Conservation (phyloP, 352 stramenopile species). For the Globisporangium nagaii region DNA sequence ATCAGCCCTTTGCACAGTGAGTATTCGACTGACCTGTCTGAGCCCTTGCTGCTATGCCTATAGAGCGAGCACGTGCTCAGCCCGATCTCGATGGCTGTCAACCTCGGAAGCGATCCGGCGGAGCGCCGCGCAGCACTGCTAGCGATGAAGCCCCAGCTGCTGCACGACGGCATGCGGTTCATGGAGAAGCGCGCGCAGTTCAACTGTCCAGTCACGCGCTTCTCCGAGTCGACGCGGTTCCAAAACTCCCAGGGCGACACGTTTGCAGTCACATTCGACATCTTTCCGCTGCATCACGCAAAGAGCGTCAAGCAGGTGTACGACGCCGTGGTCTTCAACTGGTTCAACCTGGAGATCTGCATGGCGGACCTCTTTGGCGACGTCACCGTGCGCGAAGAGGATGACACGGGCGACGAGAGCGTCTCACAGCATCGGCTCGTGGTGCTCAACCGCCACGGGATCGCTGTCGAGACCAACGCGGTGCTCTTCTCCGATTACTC, state of each 20-base stretch:
- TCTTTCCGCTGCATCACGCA: constrained; percentile 5
- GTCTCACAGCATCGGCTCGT: constrained; percentile 8
- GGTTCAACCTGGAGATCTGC: constrained; percentile 9
- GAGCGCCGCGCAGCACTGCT: neutral
- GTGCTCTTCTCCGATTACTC: constrained; percentile 12
- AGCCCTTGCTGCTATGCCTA: neutral
- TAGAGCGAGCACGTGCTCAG: neutral
- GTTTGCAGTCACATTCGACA: constrained; percentile 35
- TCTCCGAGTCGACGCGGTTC: constrained; percentile 23
- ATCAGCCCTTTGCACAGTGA: no score
- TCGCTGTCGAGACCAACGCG: constrained; percentile 4
- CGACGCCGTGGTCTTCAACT: constrained; percentile 10
- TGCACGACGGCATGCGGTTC: constrained; percentile 11
- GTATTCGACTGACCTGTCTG: no score
- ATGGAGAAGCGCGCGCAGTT: constrained; percentile 19
- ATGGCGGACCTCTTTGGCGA: constrained; percentile 4
- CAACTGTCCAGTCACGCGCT: constrained; percentile 11
- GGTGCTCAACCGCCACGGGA: neutral
- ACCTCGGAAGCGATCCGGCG: neutral
- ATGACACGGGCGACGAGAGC: neutral
- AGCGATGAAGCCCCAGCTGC: neutral
- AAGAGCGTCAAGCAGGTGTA: constrained; percentile 11
- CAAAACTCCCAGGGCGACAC: constrained; percentile 33
- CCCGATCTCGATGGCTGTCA: neutral
- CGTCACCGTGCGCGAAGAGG: constrained; percentile 10